Evolutionary conservation across 1,139 yeast genomes (phyloP), one percentile per base, ranked within the genome.

Genomic region (Taphrina flavorubra): DNA sequence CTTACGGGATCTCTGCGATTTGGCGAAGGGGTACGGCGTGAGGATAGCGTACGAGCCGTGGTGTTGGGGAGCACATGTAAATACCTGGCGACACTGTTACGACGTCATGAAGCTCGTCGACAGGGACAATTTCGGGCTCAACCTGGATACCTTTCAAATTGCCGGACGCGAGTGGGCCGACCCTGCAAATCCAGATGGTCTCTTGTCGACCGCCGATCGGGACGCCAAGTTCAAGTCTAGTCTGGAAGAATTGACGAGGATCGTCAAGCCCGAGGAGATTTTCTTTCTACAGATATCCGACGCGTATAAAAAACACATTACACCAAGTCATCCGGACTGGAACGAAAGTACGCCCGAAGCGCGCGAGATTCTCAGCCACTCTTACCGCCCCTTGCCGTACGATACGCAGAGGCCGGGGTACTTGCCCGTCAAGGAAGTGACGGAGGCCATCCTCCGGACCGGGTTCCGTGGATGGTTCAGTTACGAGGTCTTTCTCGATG

Each of bases 121-220:
- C 47, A 40, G 62, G 34, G 68, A 66, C 31, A 69, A 69, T 49
- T 55, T 69, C 37, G 71, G 71, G 6, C 55, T 65, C 47, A 64
- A 68, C 40, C 44, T 69, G 36, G 71, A 69, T 44, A 69, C 71
- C 31, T 69, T 68, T 65, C 70, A 69, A 47, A 51, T 51, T 47
- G 71, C 64, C 8, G 71, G 62, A 20, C 59, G 62, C n/a, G 70
- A 58, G 37, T 69, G 71, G 71, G 71, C 65, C 31, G 71, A 69
- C 42, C 61, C 61, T 31, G 46, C 70, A 5, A 42, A 36, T 7
- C 51, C 59, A 14, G 39, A 56, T 0, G 70, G 71, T 13, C 47
- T 58, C 16, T 31, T 37, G 36, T 58, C 63, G 16, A 25, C 56
- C 14, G 31, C 44, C 10, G 49, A 49, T 8, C 34, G 57, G 20